Evolutionary conservation across 306 rosid genomes (phyloP).

Genomic region (Clitoria ternatea): DNA sequence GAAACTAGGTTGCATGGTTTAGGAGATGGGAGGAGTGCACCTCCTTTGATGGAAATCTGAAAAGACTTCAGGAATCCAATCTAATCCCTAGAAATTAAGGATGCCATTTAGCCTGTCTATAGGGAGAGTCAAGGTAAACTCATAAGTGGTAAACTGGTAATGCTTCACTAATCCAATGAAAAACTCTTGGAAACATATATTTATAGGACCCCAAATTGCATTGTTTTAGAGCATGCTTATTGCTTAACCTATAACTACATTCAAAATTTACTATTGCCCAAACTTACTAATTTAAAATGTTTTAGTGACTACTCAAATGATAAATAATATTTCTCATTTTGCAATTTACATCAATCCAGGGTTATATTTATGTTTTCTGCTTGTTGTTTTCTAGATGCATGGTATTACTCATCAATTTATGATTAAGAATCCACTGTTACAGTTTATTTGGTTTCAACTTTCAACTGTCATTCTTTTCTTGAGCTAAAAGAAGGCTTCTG

Average conservation of each 20-base stretch:
- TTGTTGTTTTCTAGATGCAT: neutral
- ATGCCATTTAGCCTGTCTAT: neutral
- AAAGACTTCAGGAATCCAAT: neutral
- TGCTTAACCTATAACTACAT: neutral
- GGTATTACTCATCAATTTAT: neutral
- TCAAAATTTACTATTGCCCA: neutral
- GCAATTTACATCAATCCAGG: neutral
- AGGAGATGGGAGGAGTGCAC: neutral
- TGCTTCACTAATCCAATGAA: neutral
- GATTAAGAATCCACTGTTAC: neutral
- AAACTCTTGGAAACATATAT: neutral
- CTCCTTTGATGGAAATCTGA: neutral
- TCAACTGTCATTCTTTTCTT: neutral
- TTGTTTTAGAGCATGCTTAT: neutral
- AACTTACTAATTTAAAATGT: no score
- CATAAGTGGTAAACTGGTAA: neutral
- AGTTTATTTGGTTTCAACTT: neutral
- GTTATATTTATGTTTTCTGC: neutral
- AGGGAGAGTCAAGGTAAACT: neutral
- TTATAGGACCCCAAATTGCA: neutral
- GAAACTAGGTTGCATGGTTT: neutral
- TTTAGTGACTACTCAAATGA: neutral
- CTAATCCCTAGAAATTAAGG: conserved; percentile 5
- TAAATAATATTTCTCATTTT: neutral
- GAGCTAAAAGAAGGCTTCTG: neutral